Evolutionary conservation across 2,329 filamentous ascomycete species (phyloP), one percentile per base, ranked within the genome.

Genomic region (Passalora sequoiae): DNA sequence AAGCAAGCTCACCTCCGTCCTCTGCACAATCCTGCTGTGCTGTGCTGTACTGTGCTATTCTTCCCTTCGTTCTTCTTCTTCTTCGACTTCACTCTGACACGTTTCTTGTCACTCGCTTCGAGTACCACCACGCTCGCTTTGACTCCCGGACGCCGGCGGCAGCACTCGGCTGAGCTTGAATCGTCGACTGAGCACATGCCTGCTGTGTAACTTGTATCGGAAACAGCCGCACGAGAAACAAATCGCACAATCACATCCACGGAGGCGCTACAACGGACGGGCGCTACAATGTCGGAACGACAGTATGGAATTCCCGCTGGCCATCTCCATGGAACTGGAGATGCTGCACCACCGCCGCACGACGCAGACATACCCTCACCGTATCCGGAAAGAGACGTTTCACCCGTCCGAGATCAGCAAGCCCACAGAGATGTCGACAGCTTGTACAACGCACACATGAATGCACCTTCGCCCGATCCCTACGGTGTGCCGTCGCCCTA

Each of bases 381-480:
- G 22, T 35, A 42, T n/a, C 21, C 40, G 22, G 32, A 36, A 27
- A 16, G 27, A 39, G 33, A 44, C 19, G 19, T 31, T 12, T 30
- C 33, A 25, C 39, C 33, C 21, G 32, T 32, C n/a, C 19, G 25
- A 27, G 32, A 38, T 31, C 32, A 29, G 19, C 45, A 51, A 16
- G 54, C 57, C 2, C 28, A 60, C 16, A 39, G 54, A 43, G 57
- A 59, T 29, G 53, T 61, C 28, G 59, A 62, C 44, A 55, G 57
- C 33, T 45, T 59, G 4, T 59, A 58, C 44, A 52, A 53, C 25
- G 28, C 38, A 6, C 43, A 49, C 17, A 35, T 48, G 24, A 32
- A 46, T 33, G 39, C 56, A 7, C 50, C 55, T 25, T 55, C 54
- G 2, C 57, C 53, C 2, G 29, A 52, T 31, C 46, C 43, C 25